Conservation (phyloP, 306 rosid genomes). For the Trifolium pratense region DNA sequence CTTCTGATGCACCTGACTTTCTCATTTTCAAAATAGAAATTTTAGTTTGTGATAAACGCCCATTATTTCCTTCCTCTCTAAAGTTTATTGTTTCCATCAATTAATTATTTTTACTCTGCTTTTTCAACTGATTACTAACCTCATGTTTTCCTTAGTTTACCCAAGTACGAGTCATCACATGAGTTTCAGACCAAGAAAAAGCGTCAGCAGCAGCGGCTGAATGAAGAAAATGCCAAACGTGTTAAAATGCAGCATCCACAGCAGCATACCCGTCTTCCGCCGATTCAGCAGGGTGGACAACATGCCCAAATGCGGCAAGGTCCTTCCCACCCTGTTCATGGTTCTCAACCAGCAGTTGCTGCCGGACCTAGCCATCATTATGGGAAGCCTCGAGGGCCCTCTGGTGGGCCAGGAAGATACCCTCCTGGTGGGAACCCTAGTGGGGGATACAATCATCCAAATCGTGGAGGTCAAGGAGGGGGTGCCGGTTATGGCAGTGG, state of each 20-base stretch:
- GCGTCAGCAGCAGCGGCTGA: conserved; percentile 68
- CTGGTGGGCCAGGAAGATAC: conserved; percentile 63
- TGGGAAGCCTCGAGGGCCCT: conserved; percentile 61
- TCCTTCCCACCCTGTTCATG: conserved; percentile 54
- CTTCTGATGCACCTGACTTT: conserved; percentile 2
- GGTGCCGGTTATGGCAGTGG: conserved; percentile 51
- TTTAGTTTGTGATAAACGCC: too few species aligned
- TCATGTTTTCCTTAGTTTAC: conserved; percentile 56
- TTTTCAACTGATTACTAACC: conserved; percentile 21
- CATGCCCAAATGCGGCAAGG: conserved; percentile 54
- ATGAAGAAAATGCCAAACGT: conserved; percentile 67
- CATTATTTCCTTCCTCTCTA: too few species aligned
- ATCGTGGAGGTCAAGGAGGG: conserved; percentile 61
- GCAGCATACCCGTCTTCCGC: conserved; percentile 57
- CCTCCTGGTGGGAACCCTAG: conserved; percentile 60
- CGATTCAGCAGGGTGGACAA: conserved; percentile 59
- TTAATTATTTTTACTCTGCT: background rate
- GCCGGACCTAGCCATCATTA: conserved; percentile 57
- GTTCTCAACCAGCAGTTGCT: conserved; percentile 52
- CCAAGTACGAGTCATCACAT: conserved; percentile 74
- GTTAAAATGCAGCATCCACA: conserved; percentile 65
- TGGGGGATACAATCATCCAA: conserved; percentile 56
- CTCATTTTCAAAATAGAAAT: too few species aligned
- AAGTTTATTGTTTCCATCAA: background rate
- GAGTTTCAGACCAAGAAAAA: conserved; percentile 83